Base-by-base conservation (phyloP, 2,329 filamentous ascomycete species). In the Coleophoma crateriformis region DNA sequence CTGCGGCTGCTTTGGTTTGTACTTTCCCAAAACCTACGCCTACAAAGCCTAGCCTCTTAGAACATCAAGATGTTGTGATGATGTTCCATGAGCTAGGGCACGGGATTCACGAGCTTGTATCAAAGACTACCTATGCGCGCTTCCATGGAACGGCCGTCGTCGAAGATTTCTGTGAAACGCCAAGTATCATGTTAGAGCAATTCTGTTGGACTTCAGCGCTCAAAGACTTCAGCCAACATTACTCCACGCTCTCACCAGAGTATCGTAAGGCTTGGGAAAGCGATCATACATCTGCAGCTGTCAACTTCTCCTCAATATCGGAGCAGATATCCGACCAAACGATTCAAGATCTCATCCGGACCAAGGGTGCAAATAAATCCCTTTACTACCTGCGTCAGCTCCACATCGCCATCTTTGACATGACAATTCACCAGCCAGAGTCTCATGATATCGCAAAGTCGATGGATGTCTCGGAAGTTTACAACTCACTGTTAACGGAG, bases 31-130 rank as follows among this genome's bases (percentile, higher is more conserved):
- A 13, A 13, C 35, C 35, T 14, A 4, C 77, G 22, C 69, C 81
- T 37, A 80, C 76, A 67, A 79, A 77, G 59, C 77, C 82, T 55
- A 73, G 71, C 51, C 75, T 73, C 49, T 71, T 74, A 5, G 72
- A 71, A 38, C 79, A 82, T 59, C 69, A 73, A 20, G 76, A 82
- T 37, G 72, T 78, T 4, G 70, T 74, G 2, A 75, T 74, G 0
- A 67, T 80, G 20, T 79, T 68, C 54, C 66, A 68, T 49, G 62
- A 65, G 50, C 55, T 65, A 4, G 62, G 62, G 10, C 62, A 65
- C 32, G 50, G 55, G 13, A 53, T 50, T 20, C 67, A 68, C 47
- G 66, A 70, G 48, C 61, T 70, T 6, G 35, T 38, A 38, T 14
- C 35, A 1, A 13, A 15, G 4, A 38, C 35, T 15, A 38, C 14